Evolutionary conservation across 768 basidiomycete species (phyloP).

Genomic region (Russula vinacea): DNA sequence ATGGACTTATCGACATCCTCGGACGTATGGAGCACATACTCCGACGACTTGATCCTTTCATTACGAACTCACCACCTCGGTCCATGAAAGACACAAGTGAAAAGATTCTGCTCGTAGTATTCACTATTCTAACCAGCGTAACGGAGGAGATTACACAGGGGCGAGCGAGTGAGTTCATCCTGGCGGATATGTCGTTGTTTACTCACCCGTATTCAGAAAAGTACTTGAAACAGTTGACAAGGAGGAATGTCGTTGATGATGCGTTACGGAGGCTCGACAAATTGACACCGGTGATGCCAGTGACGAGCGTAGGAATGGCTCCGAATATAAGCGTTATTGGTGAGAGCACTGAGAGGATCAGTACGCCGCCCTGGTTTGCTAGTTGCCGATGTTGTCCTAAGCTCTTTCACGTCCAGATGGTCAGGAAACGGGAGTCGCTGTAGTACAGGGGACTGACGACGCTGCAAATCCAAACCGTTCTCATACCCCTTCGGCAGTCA

Average conservation of each 20-base stretch:
- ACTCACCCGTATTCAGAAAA: slow-evolving; percentile 1
- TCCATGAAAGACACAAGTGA: too few relatives aligned
- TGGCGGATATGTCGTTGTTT: background rate
- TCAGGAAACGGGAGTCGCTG: too few relatives aligned
- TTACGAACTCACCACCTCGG: background rate
- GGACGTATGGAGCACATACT: background rate
- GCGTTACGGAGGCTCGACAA: background rate
- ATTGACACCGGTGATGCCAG: too few relatives aligned
- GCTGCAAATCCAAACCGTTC: background rate
- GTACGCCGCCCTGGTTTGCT: too few relatives aligned
- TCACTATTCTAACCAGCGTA: background rate
- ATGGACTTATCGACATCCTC: background rate
- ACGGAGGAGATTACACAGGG: background rate
- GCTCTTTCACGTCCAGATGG: background rate
- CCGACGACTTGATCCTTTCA: background rate
- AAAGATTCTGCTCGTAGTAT: background rate
- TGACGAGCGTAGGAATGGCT: background rate
- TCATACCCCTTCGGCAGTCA: background rate
- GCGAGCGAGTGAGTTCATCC: background rate
- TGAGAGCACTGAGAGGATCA: too few relatives aligned
- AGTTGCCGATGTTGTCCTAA: background rate
- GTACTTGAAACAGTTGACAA: background rate
- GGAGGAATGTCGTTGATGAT: background rate
- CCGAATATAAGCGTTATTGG: background rate
- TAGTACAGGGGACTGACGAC: too few relatives aligned